A percentile compares a stretch with the other conserved stretches of the same genome.
Conservation (phyloP, 306 rosid genomes). For the Mimosa bimucronata region DNA sequence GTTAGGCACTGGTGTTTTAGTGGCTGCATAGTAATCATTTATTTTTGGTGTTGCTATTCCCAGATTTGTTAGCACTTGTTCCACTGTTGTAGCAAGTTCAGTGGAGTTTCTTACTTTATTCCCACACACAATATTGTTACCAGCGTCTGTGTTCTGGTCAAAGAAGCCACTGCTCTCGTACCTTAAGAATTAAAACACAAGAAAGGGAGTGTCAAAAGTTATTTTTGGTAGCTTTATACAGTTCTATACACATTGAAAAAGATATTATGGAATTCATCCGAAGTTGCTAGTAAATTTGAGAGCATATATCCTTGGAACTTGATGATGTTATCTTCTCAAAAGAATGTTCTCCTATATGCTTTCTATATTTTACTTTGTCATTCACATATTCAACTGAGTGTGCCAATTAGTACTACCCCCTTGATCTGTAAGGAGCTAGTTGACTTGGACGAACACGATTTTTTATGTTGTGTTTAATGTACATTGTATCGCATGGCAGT, state of each 20-base stretch:
- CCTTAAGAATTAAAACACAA: not conserved
- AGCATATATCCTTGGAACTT: not conserved
- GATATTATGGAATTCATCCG: not conserved
- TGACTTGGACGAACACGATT: not conserved
- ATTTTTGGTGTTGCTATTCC: constrained; percentile 48
- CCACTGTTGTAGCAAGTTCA: constrained; percentile 20
- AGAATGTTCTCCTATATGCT: not conserved
- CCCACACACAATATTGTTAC: constrained; percentile 1
- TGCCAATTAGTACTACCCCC: not conserved
- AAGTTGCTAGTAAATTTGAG: not conserved
- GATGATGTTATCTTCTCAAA: not conserved
- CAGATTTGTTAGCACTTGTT: constrained; percentile 33
- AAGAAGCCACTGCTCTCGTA: constrained; percentile 13
- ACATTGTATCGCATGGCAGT: not conserved
- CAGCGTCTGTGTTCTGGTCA: constrained; percentile 4
- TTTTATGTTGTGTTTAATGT: not conserved
- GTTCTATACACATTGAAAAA: not conserved
- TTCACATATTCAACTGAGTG: not conserved
- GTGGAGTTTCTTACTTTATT: constrained; percentile 16
- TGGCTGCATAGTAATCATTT: constrained; percentile 47
- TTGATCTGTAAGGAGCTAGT: not conserved
- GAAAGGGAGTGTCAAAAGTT: not conserved
- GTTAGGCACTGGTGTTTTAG: constrained; percentile 39
- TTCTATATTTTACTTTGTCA: not conserved
- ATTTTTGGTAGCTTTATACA: not conserved